phyloP scores from a whole-genome alignment of 1,284 basidiomycete genomes.

The Malassezia restricta region DNA sequence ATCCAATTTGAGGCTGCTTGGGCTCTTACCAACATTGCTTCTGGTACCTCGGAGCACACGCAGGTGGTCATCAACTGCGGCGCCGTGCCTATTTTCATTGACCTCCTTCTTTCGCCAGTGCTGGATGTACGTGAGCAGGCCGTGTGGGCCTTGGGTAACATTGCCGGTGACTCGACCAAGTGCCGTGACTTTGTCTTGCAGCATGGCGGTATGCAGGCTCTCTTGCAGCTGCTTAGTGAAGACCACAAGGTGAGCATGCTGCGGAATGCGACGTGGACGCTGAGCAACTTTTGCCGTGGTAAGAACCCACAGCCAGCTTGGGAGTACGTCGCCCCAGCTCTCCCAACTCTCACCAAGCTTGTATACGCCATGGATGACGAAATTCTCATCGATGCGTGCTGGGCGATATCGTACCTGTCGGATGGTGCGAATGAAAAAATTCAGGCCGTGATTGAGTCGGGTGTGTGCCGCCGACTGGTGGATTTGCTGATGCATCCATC shows the following conservation, averaged over 20 bases:
- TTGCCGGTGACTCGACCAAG: constrained; percentile 44
- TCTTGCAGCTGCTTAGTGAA: constrained; percentile 41
- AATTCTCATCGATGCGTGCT: constrained; percentile 98
- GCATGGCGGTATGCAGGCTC: constrained; percentile 37
- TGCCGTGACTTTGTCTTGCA: constrained; percentile 43
- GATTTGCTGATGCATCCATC: constrained; percentile 91
- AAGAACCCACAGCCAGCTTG: constrained; percentile 46
- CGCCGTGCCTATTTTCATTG: constrained; percentile 93
- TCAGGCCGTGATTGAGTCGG: constrained; percentile 96
- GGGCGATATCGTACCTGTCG: constrained; percentile 98
- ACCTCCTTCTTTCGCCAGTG: constrained; percentile 42
- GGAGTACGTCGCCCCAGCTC: constrained; percentile 64
- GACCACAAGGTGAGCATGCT: constrained; percentile 46
- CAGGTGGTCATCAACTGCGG: constrained; percentile 90
- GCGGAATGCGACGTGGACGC: constrained; percentile 46
- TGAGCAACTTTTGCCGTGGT: constrained; percentile 46
- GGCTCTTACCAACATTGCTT: constrained; percentile 99
- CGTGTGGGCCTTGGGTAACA: constrained; percentile 46
- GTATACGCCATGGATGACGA: constrained; percentile 99
- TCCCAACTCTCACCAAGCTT: constrained; percentile 89
- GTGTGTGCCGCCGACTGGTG: constrained; percentile 90
- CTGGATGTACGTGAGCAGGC: constrained; percentile 46
- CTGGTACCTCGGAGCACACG: constrained; percentile 95
- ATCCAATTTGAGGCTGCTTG: constrained; percentile 98
- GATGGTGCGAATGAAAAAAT: constrained; percentile 99